Conservation (phyloP, 2,329 filamentous ascomycete species). For the Fusarium abutilonis region DNA sequence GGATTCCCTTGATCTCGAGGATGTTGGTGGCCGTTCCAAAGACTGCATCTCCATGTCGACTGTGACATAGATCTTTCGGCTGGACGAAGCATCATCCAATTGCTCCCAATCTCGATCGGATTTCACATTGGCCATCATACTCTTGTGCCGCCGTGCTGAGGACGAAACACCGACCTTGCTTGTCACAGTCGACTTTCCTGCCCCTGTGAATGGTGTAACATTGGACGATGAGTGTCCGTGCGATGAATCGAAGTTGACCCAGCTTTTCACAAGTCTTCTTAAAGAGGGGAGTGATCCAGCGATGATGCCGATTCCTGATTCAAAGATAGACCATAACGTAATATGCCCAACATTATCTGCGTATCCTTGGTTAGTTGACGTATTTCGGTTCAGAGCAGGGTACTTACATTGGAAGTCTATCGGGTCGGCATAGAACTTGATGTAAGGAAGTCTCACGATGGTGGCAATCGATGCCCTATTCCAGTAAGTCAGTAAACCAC, state of each 20-base stretch:
- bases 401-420: slow-evolving; percentile 25
- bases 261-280: too few relatives aligned
- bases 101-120: slow-evolving; percentile 6
- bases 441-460: slow-evolving; percentile 26
- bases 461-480: slow-evolving; percentile 29
- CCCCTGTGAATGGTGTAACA: too few relatives aligned
- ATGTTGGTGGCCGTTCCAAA: slow-evolving; percentile 1
- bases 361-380: too few relatives aligned
- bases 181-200: too few relatives aligned
- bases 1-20: not conserved
- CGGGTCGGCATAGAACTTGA: slow-evolving; percentile 9
- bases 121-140: not conserved
- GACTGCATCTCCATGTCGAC: slow-evolving; percentile 18
- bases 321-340: slow-evolving; percentile 27
- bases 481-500: not conserved
- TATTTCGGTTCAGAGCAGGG: too few relatives aligned
- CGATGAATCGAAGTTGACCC: not conserved
- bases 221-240: too few relatives aligned
- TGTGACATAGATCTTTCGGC: slow-evolving; percentile 12
- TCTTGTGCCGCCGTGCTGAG: not conserved
- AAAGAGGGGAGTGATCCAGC: slow-evolving; percentile 24
- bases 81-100: slow-evolving; percentile 1
- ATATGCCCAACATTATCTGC: slow-evolving; percentile 25
- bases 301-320: slow-evolving; percentile 33
- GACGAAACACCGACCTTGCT: too few relatives aligned